A percentile compares a stretch with the other conserved stretches of the same genome.
Conservation (phyloP, 805 yeast species). For the Cyberlindnera nakhonratchasimensis region DNA sequence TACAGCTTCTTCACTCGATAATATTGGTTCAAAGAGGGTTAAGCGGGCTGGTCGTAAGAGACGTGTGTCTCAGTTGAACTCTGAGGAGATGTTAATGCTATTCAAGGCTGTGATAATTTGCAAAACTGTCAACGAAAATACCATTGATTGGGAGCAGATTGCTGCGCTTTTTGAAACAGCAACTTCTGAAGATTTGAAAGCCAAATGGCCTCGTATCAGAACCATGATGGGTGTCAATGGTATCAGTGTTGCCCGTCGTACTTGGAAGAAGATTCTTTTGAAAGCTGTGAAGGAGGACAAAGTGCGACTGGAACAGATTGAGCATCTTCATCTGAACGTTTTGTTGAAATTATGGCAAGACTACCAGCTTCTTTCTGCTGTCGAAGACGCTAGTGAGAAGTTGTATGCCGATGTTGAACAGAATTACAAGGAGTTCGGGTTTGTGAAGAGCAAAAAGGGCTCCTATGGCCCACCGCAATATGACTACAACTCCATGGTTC, state of each 20-base stretch:
- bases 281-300: slow-evolving; percentile 54
- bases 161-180: slow-evolving; percentile 41
- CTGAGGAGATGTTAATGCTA: slow-evolving; percentile 30
- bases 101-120: slow-evolving; percentile 66
- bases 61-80: slow-evolving; percentile 17
- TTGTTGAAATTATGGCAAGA: slow-evolving; percentile 66
- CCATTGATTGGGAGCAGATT: slow-evolving; percentile 64
- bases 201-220: slow-evolving; percentile 70
- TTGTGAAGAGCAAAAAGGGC: slow-evolving; percentile 31
- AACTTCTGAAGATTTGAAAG: slow-evolving; percentile 44
- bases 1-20: not conserved
- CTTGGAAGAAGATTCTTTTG: slow-evolving; percentile 66
- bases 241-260: slow-evolving; percentile 46
- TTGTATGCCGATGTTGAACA: slow-evolving; percentile 39
- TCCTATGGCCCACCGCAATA: slow-evolving; percentile 34
- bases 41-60: slow-evolving; percentile 18
- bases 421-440: slow-evolving; percentile 45
- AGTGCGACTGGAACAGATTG: slow-evolving; percentile 47
- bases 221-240: slow-evolving; percentile 58
- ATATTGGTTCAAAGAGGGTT: not conserved
- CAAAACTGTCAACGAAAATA: slow-evolving; percentile 53
- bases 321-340: slow-evolving; percentile 45
- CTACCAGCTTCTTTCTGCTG: slow-evolving; percentile 31
- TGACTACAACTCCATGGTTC: slow-evolving; percentile 64
- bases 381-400: slow-evolving; percentile 20